Percentiles rank a stretch among this genome's conserved stretches.
These are phyloP conservation scores for Vanilla planifolia DNA, from an alignment of 106 monocot species.

Conservation along the genomic window DNA sequence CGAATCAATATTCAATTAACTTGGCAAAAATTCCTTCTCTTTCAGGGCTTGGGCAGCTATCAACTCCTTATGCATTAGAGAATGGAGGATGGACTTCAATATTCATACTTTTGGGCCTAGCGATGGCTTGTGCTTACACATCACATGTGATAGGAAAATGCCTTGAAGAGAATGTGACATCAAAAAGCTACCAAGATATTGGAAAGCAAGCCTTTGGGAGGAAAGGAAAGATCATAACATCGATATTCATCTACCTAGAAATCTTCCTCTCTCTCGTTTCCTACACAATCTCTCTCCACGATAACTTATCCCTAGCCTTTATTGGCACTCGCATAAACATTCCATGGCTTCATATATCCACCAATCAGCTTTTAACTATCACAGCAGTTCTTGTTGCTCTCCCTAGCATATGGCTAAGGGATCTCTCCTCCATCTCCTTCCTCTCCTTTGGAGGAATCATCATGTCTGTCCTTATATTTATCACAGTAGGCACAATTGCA, in stretches of 20 bases:
- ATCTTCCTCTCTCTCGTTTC: constrained; percentile 75
- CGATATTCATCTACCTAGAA: constrained; percentile 71
- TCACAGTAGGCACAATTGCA: constrained; percentile 32
- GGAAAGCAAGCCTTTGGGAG: constrained; percentile 54
- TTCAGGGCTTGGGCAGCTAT: constrained; percentile 75
- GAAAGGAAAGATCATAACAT: constrained; percentile 46
- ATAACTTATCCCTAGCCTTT: constrained; percentile 54
- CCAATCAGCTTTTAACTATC: constrained; percentile 48
- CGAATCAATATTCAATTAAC: background rate
- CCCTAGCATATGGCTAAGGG: constrained; percentile 69
- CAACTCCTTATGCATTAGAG: constrained; percentile 75
- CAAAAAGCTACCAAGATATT: constrained; percentile 64
- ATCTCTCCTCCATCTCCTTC: constrained; percentile 75
- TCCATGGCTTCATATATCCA: constrained; percentile 35
- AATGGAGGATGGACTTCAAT: constrained; percentile 69
- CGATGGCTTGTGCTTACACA: constrained; percentile 61
- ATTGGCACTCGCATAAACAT: constrained; percentile 16
- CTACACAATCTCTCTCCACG: constrained; percentile 77
- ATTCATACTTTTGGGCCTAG: constrained; percentile 59
- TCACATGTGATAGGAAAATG: constrained; percentile 69
- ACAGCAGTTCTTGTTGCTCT: constrained; percentile 52
- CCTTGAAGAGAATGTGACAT: constrained; percentile 37
- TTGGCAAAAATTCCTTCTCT: background rate
- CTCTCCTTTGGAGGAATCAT: constrained; percentile 70
- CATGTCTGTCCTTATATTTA: constrained; percentile 67